A percentile compares a stretch with the other conserved stretches of the same genome.
Evolutionary conservation across 192 early-diverging fungal species (phyloP).

Genomic region (Mortierella alpina): DNA sequence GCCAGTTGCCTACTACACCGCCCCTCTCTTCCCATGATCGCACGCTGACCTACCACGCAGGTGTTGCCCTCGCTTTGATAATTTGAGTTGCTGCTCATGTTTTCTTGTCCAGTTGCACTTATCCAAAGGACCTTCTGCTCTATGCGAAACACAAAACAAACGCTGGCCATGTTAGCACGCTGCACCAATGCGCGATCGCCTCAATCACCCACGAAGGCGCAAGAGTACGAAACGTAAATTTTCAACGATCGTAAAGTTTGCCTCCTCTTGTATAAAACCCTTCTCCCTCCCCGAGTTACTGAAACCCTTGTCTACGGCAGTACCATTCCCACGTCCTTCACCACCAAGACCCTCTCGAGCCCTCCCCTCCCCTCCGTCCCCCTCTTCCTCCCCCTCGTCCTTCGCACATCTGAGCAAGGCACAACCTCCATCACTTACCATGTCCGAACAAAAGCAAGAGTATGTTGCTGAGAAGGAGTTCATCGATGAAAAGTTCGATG

Average conservation of each 20-base stretch:
- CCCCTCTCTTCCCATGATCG: too few species aligned
- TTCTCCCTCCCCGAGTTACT: neutral
- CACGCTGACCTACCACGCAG: too few species aligned
- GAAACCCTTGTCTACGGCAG: constrained; percentile 11
- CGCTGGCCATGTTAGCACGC: too few species aligned
- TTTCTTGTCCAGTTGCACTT: too few species aligned
- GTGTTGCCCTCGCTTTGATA: too few species aligned
- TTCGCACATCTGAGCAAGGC: neutral
- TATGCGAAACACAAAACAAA: too few species aligned
- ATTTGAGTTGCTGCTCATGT: too few species aligned
- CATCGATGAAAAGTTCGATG: constrained; percentile 37
- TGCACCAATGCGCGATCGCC: too few species aligned
- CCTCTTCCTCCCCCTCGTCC: neutral
- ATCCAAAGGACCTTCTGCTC: too few species aligned
- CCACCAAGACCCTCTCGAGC: constrained; percentile 4
- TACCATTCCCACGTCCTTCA: neutral
- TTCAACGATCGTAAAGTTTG: neutral
- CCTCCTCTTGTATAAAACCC: constrained; percentile 4
- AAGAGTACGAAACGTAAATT: neutral
- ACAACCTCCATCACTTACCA: neutral
- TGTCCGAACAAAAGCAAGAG: constrained; percentile 30
- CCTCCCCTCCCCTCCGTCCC: neutral
- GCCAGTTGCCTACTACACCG: too few species aligned
- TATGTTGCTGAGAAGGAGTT: constrained; percentile 28
- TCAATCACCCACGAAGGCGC: too few species aligned